phyloP scores from a whole-genome alignment of 176 grass and related monocot genomes.

The Aegilops umbellulata region DNA sequence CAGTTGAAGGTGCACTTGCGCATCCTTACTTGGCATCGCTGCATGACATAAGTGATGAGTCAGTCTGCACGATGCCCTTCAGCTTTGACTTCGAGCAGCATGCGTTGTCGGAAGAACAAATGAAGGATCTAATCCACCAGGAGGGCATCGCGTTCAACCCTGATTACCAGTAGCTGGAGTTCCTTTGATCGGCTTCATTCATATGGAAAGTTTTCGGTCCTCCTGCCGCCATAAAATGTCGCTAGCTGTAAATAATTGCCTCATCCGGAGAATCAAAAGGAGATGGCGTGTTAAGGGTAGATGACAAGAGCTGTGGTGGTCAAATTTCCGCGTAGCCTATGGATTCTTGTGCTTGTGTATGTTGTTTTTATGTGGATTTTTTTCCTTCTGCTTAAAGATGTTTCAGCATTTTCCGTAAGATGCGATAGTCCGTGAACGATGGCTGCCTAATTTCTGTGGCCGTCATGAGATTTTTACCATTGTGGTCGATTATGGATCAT shows the following conservation, averaged over 20 bases:
- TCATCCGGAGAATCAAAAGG: conserved; percentile 36
- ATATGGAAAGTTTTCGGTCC: conserved; percentile 19
- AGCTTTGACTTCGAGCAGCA: conserved; percentile 97
- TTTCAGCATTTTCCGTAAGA: conserved; percentile 32
- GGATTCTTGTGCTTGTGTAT: conserved; percentile 33
- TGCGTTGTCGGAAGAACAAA: conserved; percentile 90
- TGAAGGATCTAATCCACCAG: conserved; percentile 95
- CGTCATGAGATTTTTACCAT: conserved; percentile 37
- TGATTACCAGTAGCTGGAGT: conserved; percentile 56
- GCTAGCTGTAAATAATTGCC: conserved; percentile 60
- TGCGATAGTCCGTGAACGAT: conserved; percentile 48
- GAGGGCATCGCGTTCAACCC: conserved; percentile 92
- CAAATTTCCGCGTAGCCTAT: conserved; percentile 36
- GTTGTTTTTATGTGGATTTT: conserved; percentile 29
- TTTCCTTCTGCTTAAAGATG: neutral
- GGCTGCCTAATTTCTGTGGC: conserved; percentile 39
- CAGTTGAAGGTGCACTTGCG: conserved; percentile 96
- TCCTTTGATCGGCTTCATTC: conserved; percentile 28
- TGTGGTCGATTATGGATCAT: conserved; percentile 22
- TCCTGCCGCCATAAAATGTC: conserved; percentile 16
- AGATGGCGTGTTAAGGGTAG: conserved; percentile 30
- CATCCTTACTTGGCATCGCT: conserved; percentile 94
- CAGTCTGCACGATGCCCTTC: conserved; percentile 71
- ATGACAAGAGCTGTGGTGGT: conserved; percentile 30
- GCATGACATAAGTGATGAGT: conserved; percentile 93